Base-by-base conservation (phyloP, 805 yeast genomes). In the Candida ascalaphidarum region DNA sequence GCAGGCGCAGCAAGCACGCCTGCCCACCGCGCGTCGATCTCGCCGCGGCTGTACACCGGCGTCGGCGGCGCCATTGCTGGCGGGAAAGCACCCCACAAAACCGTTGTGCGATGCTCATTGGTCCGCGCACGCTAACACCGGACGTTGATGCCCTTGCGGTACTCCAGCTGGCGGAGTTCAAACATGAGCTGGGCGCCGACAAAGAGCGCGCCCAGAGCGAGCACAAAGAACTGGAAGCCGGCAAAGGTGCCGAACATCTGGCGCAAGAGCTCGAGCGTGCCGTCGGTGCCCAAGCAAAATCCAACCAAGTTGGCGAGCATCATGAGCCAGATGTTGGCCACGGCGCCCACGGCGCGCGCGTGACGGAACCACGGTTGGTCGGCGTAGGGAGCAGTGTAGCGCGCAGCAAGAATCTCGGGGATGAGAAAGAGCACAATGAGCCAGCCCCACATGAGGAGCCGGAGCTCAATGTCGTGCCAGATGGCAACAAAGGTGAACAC, bases 401-500 rank as follows among this genome's bases (percentile, higher is more conserved):
- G 38, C 3, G 84, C 71, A 11, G 82, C 79, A 9, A 72, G 46
- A 28, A 85, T 70, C 50, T 92, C 98, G 0, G 98, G 98, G 4
- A 88, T 42, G 24, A 92, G 68, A 48, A 89, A 89, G 13, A 89
- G 40, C 4, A 92, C 96, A 29, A 89, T 68, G 16, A 84, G 56
- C 96, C 96, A 88, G 8, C 99, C 97, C 99, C 99, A 92, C 31
- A 89, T 58, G 27, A 92, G 59, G 28, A 92, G 59, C 37, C 76
- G 77, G 45, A 92, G 67, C 55, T 92, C 88, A 39, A 92, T 88
- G 48, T 92, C 99, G 58, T 92, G 99, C 99, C 99, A 92, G 17
- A 92, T 61, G 3, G 98, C 97, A 14, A 92, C 98, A 56, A 92
- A 92, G 11, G 94, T 74, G 50, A 92, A 92, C 11, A 89, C 96